Percentiles rank a stretch among this genome's conserved stretches.
Evolutionary conservation across 202 grass and related monocot species (phyloP).

Genomic region (Musa balbisiana): DNA sequence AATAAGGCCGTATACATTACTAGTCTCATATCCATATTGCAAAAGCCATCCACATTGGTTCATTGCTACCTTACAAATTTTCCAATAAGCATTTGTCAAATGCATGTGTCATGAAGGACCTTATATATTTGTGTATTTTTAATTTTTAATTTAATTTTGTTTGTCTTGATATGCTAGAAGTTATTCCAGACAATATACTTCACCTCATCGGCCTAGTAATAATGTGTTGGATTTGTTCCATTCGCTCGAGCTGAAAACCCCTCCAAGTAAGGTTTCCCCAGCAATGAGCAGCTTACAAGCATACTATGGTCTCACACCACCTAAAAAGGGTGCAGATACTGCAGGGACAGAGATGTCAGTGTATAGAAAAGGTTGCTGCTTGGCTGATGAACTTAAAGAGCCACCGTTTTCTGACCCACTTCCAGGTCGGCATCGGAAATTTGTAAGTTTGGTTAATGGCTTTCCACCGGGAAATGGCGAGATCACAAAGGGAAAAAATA

Average conservation of each 20-base stretch:
- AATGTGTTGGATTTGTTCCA: conserved; percentile 49
- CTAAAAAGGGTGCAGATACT: conserved; percentile 15
- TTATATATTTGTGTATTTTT: background rate
- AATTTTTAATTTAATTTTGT: background rate
- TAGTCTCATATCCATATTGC: too few relatives aligned
- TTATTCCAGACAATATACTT: conserved; percentile 40
- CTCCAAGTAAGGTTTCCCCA: conserved; percentile 34
- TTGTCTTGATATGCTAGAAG: conserved; percentile 9
- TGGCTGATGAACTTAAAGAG: conserved; percentile 7
- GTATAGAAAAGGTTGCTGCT: conserved; percentile 24
- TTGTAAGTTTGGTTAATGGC: conserved; percentile 40
- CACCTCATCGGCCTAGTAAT: conserved; percentile 45
- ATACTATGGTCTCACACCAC: conserved; percentile 55
- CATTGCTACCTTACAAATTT: background rate
- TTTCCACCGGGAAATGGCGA: conserved; percentile 35
- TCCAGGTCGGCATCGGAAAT: conserved; percentile 48
- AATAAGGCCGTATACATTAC: too few relatives aligned
- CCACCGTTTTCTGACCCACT: conserved; percentile 25
- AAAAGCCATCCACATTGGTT: too few relatives aligned
- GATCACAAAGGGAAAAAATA: background rate
- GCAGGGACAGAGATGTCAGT: conserved; percentile 28
- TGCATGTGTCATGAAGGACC: background rate
- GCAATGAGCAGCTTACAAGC: conserved; percentile 75
- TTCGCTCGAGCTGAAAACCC: conserved; percentile 39
- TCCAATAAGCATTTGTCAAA: background rate